phyloP scores from a whole-genome alignment of 306 rosid species.

The Trifolium repens region DNA sequence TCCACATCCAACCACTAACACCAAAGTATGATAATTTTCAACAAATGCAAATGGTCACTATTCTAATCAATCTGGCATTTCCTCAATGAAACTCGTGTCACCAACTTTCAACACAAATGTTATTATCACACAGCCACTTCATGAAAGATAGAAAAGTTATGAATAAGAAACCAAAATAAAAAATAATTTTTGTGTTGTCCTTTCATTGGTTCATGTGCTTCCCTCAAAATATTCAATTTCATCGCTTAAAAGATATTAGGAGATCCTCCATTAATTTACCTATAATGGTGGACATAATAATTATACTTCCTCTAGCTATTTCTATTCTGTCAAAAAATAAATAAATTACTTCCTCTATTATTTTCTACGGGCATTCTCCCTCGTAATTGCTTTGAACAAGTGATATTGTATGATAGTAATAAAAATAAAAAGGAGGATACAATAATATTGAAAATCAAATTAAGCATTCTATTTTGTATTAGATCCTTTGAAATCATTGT shows the following conservation, averaged over 20 bases:
- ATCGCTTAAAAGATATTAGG: not conserved
- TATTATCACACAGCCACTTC: not conserved
- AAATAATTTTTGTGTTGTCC: not conserved
- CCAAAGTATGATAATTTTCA: slow-evolving; percentile 21
- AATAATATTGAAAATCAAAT: not conserved
- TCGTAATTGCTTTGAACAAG: no score
- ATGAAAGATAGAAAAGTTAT: not conserved
- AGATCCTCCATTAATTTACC: not conserved
- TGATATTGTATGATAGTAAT: no score
- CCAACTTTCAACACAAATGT: slow-evolving; percentile 45
- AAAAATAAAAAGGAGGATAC: not conserved
- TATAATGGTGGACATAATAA: not conserved
- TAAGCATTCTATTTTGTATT: not conserved
- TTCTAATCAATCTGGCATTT: slow-evolving; percentile 28
- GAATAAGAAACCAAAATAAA: not conserved
- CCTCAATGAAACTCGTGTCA: slow-evolving; percentile 43
- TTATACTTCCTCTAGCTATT: no score
- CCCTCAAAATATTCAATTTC: not conserved
- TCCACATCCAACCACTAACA: slow-evolving; percentile 42
- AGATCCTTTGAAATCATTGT: no score
- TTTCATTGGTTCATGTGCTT: not conserved
- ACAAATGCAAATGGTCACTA: slow-evolving; percentile 23
- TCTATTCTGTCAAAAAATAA: no score
- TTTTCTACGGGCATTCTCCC: not conserved
- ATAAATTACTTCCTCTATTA: not conserved